Base-by-base conservation (phyloP, 441 rosid species). In the Viola pubescens region DNA sequence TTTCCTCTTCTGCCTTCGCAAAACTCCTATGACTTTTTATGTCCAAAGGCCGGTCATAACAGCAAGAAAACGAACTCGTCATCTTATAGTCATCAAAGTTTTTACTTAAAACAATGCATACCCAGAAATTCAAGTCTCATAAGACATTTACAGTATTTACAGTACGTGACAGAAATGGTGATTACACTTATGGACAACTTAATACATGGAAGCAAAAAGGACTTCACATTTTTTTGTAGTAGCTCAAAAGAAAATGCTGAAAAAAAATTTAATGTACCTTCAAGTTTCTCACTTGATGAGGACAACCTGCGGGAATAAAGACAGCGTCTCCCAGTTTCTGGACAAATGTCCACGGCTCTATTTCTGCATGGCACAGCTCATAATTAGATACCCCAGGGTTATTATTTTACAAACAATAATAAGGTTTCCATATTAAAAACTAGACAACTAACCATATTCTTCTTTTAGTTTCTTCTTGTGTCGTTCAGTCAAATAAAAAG, bases 241-340 rank as follows among this genome's bases (percentile, higher is more conserved):
- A 19, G 26, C 26, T 19, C 26, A 19, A 34, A 52, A 7, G 8
- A 10, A 14, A 2, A 42, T 0, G 0, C 6, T 40, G 37, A 14
- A 11, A 19, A 11, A 46, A 11, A 49, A 14, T 9, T 52, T 63
- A 10, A 1, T 19, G 62, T 75, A 89, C 97, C 98, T 91, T 91
- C 68, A 87, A 69, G 73, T 89, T 91, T 63, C 95, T 74, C 45
- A 91, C 98, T 89, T 91, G 98, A 80, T 87, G 94, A 59, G 98
- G 97, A 66, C 98, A 91, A 42, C 98, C 96, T 9, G 87, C 96
- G 62, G 98, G 95, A 69, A 91, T 79, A 26, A 91, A 77, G 26
- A 91, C 91, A n/a, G 94, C 95, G 69, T 87, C 98, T 49, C 91
- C 95, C 63, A 87, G 84, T 75, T 80, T 91, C 77, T 91, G 98